phyloP scores from a whole-genome alignment of 176 grass and related monocot genomes.

The Triticum timopheevii region DNA sequence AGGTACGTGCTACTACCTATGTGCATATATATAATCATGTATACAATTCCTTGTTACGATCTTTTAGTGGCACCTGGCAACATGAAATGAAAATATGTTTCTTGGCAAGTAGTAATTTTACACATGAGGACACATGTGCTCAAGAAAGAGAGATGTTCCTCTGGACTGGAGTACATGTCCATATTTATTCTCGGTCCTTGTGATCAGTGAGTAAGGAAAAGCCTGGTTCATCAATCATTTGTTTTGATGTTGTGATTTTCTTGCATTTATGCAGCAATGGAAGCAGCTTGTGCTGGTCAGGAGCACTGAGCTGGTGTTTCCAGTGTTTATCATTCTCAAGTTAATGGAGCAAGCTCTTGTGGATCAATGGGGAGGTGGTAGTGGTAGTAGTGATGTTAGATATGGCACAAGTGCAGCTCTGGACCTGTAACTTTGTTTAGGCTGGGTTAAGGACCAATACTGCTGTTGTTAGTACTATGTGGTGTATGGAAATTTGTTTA shows the following conservation, averaged over 20 bases:
- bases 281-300: not conserved
- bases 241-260: no score
- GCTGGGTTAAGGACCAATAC: no score
- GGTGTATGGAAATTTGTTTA: no score
- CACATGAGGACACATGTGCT: no score
- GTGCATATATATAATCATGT: not conserved
- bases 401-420: not conserved
- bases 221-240: not conserved
- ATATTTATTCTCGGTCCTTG: not conserved
- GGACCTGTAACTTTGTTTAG: not conserved
- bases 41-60: not conserved
- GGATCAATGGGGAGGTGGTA: not conserved
- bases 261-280: not conserved
- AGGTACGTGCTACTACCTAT: not conserved
- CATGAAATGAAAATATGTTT: not conserved
- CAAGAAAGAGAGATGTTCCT: no score
- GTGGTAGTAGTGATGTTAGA: not conserved
- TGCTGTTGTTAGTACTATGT: no score
- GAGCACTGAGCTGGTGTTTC: not conserved
- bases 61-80: not conserved
- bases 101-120: no score
- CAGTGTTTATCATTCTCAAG: not conserved
- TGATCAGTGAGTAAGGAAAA: not conserved
- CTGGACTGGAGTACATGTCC: no score
- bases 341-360: not conserved